phyloP scores from a whole-genome alignment of 148 eudicot genomes.

The Rhododendron simsii region DNA sequence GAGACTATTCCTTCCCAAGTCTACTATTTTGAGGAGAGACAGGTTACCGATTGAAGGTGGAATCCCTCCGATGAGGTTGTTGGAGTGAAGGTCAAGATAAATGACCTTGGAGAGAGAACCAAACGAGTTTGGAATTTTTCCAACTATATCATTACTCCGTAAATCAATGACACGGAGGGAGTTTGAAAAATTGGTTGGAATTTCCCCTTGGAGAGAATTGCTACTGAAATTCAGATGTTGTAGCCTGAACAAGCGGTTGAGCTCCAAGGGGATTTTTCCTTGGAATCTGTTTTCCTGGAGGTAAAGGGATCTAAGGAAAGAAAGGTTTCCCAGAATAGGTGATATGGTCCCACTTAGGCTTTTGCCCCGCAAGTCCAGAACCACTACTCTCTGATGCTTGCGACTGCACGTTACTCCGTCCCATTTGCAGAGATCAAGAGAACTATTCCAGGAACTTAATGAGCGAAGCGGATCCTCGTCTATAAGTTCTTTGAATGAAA shows the following conservation, averaged over 20 bases:
- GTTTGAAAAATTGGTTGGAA: not conserved
- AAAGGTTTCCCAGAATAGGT: not conserved
- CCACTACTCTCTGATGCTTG: not conserved
- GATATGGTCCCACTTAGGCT: not conserved
- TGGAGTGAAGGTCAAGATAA: rapidly evolving
- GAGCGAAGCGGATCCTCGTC: not conserved
- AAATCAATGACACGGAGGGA: rapidly evolving
- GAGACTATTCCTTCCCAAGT: not conserved
- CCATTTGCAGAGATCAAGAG: not conserved
- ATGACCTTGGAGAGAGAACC: not conserved
- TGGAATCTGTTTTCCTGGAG: not conserved
- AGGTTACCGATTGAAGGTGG: not conserved
- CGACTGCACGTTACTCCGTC: not conserved
- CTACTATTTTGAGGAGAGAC: not conserved
- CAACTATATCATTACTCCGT: rapidly evolving
- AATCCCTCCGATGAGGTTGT: not conserved
- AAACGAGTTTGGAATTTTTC: not conserved
- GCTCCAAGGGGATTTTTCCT: not conserved
- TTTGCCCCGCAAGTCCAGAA: not conserved
- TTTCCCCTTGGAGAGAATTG: not conserved
- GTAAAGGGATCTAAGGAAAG: not conserved
- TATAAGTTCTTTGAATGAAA: not conserved
- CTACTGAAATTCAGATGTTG: not conserved
- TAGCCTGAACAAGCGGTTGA: not conserved
- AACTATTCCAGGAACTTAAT: not conserved